These are phyloP conservation scores for Xylaria multiplex DNA, from an alignment of 2,329 filamentous ascomycete species.

Conservation along the genomic window DNA sequence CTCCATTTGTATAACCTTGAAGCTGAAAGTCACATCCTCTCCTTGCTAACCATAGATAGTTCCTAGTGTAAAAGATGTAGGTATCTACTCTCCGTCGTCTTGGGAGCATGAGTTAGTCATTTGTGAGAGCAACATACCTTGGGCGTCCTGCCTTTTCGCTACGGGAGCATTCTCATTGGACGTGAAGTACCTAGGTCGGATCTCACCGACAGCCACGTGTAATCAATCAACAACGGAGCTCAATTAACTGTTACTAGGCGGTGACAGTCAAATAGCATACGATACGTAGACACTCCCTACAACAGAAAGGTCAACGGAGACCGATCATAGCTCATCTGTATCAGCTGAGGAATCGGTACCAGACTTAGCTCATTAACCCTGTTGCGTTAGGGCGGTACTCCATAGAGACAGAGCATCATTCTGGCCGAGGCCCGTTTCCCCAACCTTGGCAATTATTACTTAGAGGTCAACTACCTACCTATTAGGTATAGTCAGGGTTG, in stretches of 20 bases:
- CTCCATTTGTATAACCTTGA: background rate
- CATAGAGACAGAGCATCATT: background rate
- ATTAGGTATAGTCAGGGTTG: no score
- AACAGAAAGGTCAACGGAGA: background rate
- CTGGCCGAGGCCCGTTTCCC: no score
- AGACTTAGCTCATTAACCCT: background rate
- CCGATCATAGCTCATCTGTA: background rate
- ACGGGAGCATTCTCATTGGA: constrained; percentile 11
- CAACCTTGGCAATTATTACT: no score
- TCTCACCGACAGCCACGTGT: background rate
- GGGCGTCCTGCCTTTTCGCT: constrained; percentile 5
- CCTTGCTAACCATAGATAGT: background rate
- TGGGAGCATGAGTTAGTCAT: no score
- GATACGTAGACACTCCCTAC: background rate
- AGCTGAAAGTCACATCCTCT: background rate
- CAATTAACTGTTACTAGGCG: background rate
- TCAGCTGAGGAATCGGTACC: background rate
- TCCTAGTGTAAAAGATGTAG: background rate
- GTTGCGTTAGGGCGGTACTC: constrained; percentile 4
- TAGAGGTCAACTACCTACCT: no score
- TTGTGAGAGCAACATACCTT: no score
- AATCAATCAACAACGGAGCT: background rate
- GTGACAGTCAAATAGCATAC: constrained; percentile 10
- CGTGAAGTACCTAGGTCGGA: background rate
- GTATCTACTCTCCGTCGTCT: background rate